phyloP scores from a whole-genome alignment of 139 green algal species.

The Pedinophyceae sp. region DNA sequence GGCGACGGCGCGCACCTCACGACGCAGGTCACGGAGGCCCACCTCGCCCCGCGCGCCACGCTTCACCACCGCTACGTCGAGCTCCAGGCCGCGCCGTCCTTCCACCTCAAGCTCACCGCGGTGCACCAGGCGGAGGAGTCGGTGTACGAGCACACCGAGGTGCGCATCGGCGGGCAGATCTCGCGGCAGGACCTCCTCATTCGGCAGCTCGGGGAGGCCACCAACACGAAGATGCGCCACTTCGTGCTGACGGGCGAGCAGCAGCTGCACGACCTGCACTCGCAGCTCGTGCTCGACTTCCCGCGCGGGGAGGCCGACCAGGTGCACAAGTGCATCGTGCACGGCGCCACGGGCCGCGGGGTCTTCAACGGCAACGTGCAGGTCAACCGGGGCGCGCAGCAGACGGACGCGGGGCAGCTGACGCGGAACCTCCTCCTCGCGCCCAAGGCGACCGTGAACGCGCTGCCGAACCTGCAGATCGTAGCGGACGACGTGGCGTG shows the following conservation, averaged over 20 bases:
- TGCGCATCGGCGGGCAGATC: conserved; percentile 44
- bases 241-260: conserved; percentile 69
- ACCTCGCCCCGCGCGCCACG: conserved; percentile 33
- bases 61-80: conserved; percentile 49
- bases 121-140: conserved; percentile 37
- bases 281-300: conserved; percentile 58
- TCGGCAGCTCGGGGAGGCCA: conserved; percentile 26
- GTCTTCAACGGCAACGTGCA: conserved; percentile 96
- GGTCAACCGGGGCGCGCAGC: conserved; percentile 80
- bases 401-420: conserved; percentile 89
- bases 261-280: conserved; percentile 94
- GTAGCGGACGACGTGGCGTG: conserved; percentile 98
- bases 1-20: conserved; percentile 24
- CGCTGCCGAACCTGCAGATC: conserved; percentile 97
- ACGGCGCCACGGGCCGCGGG: conserved; percentile 38
- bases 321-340: conserved; percentile 98
- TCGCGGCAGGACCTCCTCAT: conserved; percentile 73
- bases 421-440: conserved; percentile 86
- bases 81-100: conserved; percentile 21
- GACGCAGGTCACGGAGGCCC: conserved; percentile 45
- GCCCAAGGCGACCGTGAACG: conserved; percentile 82
- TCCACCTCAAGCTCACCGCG: conserved; percentile 63
- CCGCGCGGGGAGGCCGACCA: conserved; percentile 55
- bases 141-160: conserved; percentile 59
- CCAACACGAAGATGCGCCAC: conserved; percentile 51